Conservation (phyloP, 2,329 filamentous ascomycete genomes). For the Lojkania enalia region DNA sequence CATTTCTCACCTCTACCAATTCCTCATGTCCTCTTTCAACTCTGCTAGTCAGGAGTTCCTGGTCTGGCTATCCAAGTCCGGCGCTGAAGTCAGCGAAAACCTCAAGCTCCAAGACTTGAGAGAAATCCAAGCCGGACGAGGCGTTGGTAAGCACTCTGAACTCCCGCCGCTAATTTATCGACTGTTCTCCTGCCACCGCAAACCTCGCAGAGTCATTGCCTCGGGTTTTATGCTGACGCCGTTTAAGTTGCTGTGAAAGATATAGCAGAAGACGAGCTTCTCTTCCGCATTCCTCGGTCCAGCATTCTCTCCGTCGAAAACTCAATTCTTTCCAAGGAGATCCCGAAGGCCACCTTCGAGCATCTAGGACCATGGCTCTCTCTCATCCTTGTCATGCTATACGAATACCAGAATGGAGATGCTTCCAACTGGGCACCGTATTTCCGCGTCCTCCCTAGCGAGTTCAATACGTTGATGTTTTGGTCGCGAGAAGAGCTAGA, state of each 20-base stretch:
- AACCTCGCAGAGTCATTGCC: neutral
- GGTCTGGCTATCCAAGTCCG: constrained; percentile 59
- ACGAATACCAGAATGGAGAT: constrained; percentile 66
- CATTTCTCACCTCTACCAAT: no score
- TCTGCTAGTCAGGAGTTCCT: constrained; percentile 57
- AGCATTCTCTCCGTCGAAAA: constrained; percentile 74
- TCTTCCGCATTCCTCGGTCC: constrained; percentile 77
- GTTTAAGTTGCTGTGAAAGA: constrained; percentile 67
- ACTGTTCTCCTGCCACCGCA: neutral
- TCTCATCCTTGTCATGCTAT: constrained; percentile 78
- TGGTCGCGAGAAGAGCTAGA: constrained; percentile 73
- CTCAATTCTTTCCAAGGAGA: constrained; percentile 64
- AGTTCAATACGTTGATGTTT: constrained; percentile 88
- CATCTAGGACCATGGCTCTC: constrained; percentile 55
- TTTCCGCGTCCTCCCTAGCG: constrained; percentile 69
- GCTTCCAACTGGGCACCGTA: constrained; percentile 76
- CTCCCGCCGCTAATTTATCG: neutral
- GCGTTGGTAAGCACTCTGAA: constrained; percentile 58
- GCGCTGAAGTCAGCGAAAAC: constrained; percentile 60
- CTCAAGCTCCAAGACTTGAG: constrained; percentile 63
- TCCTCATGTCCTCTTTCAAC: constrained; percentile 42
- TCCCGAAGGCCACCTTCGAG: constrained; percentile 45
- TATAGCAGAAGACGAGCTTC: constrained; percentile 72
- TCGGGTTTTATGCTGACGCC: constrained; percentile 15
- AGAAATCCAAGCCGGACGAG: constrained; percentile 60